Conservation (phyloP, 1,139 yeast genomes). For the Candida tunisiensis region DNA sequence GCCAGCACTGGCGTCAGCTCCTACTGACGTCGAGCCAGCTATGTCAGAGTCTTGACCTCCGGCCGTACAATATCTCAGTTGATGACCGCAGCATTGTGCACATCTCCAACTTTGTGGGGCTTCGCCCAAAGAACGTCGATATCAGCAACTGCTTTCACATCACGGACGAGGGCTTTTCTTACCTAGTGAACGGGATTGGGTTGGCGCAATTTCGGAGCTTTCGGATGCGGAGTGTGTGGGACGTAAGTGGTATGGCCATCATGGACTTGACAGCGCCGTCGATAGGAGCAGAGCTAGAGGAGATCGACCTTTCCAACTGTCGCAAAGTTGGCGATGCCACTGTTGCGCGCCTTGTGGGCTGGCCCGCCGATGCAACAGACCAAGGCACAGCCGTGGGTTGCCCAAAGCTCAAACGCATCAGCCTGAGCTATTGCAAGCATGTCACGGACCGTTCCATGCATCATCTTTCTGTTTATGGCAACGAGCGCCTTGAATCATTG, state of each 20-base stretch:
- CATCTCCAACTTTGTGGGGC: slow-evolving; percentile 54
- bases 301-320: slow-evolving; percentile 54
- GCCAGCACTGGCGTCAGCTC: slow-evolving; percentile 51
- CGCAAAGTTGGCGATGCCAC: slow-evolving; percentile 59
- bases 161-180: slow-evolving; percentile 58
- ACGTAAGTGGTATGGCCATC: slow-evolving; percentile 62
- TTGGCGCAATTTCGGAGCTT: slow-evolving; percentile 38
- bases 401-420: slow-evolving; percentile 33
- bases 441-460: slow-evolving; percentile 51
- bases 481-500: slow-evolving; percentile 34
- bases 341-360: slow-evolving; percentile 46
- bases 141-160: slow-evolving; percentile 62
- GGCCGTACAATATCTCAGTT: slow-evolving; percentile 42
- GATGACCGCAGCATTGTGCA: slow-evolving; percentile 38
- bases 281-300: slow-evolving; percentile 41
- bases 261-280: slow-evolving; percentile 58
- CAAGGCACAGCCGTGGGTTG: slow-evolving; percentile 34
- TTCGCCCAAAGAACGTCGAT: slow-evolving; percentile 43
- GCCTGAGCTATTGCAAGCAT: slow-evolving; percentile 58
- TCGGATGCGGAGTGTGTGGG: slow-evolving; percentile 60
- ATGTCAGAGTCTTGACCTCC: slow-evolving; percentile 33
- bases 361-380: slow-evolving; percentile 20
- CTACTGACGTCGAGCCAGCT: slow-evolving; percentile 39
- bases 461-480: slow-evolving; percentile 44
- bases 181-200: slow-evolving; percentile 55